Evolutionary conservation across 2,329 filamentous ascomycete species (phyloP).

Genomic region (Arthroderma sp.): DNA sequence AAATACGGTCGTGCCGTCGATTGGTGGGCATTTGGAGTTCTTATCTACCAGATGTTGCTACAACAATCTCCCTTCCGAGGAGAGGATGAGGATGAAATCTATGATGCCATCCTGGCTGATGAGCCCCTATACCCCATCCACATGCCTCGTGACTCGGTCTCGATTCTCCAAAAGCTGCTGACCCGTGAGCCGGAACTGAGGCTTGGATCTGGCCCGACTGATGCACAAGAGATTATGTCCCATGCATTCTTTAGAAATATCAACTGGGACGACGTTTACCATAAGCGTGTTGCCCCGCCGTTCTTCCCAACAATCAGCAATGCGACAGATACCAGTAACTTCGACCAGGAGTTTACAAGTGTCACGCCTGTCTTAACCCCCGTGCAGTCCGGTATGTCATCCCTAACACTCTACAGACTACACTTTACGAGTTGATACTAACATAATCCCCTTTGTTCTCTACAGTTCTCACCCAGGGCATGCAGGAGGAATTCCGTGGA

Average conservation of each 20-base stretch:
- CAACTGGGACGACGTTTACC: conserved; percentile 97
- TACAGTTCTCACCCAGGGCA: conserved; percentile 84
- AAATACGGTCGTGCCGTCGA: conserved; percentile 96
- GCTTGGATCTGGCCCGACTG: conserved; percentile 85
- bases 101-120: conserved; percentile 93
- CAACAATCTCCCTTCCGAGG: conserved; percentile 98
- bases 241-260: conserved; percentile 97
- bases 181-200: conserved; percentile 89
- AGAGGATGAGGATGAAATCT: conserved; percentile 98
- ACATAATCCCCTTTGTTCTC: conserved; percentile 8
- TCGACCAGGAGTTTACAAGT: conserved; percentile 96
- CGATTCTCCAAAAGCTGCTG: conserved; percentile 91
- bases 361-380: conserved; percentile 95
- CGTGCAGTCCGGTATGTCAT: conserved; percentile 77
- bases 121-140: conserved; percentile 96
- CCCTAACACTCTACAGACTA: background rate
- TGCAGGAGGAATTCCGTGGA: conserved; percentile 98
- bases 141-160: conserved; percentile 96
- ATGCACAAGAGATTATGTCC: conserved; percentile 97
- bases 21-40: conserved; percentile 98
- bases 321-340: conserved; percentile 97
- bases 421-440: background rate
- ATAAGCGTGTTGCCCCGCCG: conserved; percentile 80
- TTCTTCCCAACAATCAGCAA: conserved; percentile 84
- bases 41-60: conserved; percentile 99